Conservation (phyloP, 306 rosid genomes). For the Alnus glutinosa region DNA sequence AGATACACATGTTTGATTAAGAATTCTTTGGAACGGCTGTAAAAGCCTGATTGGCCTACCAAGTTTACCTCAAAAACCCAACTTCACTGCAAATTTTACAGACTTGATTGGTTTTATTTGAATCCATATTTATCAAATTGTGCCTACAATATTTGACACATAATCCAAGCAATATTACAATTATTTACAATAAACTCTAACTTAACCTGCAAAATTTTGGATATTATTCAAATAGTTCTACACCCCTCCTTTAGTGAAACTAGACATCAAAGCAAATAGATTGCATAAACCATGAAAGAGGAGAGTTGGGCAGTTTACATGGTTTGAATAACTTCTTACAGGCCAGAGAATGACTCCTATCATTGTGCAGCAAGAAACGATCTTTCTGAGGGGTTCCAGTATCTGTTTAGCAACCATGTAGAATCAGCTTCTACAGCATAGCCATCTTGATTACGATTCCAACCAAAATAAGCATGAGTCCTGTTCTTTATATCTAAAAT, state of each 20-base stretch:
- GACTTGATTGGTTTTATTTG: neutral
- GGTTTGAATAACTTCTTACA: too few species aligned
- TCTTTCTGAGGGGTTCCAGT: constrained; percentile 34
- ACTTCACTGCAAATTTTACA: neutral
- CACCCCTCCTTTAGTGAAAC: neutral
- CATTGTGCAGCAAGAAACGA: neutral
- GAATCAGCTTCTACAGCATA: constrained; percentile 68
- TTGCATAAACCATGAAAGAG: neutral
- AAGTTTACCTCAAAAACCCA: neutral
- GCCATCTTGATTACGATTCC: constrained; percentile 72
- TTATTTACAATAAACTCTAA: neutral
- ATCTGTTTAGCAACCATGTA: constrained; percentile 50
- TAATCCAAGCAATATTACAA: neutral
- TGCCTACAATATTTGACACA: neutral
- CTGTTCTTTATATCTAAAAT: constrained; percentile 65
- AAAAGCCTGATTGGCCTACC: neutral
- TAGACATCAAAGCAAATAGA: neutral
- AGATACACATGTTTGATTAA: neutral
- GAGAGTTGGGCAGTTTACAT: constrained; percentile 1
- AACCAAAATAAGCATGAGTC: constrained; percentile 56
- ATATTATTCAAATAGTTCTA: neutral
- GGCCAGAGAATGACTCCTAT: too few species aligned
- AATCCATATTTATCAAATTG: neutral
- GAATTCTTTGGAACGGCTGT: neutral
- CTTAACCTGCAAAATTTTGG: neutral